A percentile compares a stretch with the other conserved stretches of the same genome.
Evolutionary conservation across 2,329 filamentous ascomycete species (phyloP).

Genomic region (Trichoderma afroharzianum): DNA sequence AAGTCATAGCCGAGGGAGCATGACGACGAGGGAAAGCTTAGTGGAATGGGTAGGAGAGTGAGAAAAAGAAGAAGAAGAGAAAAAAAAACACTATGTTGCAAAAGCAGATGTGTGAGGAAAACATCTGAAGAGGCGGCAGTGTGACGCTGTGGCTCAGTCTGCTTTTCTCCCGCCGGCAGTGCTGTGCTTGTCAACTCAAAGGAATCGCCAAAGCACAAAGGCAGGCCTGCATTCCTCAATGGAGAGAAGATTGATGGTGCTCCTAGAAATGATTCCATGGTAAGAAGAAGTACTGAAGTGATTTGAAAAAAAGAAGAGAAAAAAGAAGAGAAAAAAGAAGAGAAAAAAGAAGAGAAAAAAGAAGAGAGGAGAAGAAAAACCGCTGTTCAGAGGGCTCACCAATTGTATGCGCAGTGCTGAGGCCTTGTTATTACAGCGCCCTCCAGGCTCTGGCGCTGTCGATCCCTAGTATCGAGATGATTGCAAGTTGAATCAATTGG

Average conservation of each 20-base stretch:
- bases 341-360: background rate
- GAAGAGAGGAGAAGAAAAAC: background rate
- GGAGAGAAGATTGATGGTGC: background rate
- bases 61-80: no score
- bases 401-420: background rate
- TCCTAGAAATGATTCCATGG: background rate
- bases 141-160: no score
- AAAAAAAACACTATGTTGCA: no score
- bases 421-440: background rate
- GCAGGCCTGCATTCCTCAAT: background rate
- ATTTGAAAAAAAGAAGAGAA: background rate
- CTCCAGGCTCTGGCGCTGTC: background rate
- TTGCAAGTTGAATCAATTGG: background rate
- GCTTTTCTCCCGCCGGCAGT: no score
- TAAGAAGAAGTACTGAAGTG: background rate
- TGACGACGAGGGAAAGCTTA: no score
- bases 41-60: no score
- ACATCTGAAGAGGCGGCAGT: no score
- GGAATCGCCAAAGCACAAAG: background rate
- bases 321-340: no score
- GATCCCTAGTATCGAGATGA: background rate
- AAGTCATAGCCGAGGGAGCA: no score
- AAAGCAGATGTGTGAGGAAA: no score
- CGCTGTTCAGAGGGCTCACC: background rate
- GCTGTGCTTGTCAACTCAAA: background rate